These are phyloP conservation scores for Lentinula guzmanii DNA, from an alignment of 768 basidiomycete genomes.

Conservation along the genomic window DNA sequence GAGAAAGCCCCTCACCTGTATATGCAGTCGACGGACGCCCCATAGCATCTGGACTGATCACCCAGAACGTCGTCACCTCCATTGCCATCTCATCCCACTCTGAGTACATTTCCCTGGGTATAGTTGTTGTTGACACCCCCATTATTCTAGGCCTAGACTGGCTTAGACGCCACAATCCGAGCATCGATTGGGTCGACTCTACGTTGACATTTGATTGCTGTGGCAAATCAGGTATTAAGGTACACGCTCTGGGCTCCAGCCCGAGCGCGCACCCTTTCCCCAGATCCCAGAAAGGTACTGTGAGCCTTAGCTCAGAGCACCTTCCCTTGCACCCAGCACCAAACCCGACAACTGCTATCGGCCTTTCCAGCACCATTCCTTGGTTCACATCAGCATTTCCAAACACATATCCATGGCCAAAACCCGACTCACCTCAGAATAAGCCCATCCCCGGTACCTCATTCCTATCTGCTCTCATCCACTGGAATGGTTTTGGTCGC, in stretches of 20 bases:
- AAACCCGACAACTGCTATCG: too few species aligned
- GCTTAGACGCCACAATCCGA: slow-evolving; percentile 28
- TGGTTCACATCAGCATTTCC: not conserved
- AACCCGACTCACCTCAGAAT: too few species aligned
- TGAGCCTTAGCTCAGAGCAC: too few species aligned
- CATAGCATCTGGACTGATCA: slow-evolving; percentile 32
- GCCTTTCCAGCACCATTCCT: too few species aligned
- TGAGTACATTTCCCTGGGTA: slow-evolving; percentile 21
- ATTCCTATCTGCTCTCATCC: not conserved
- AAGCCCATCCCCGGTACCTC: not conserved
- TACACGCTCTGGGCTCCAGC: not conserved
- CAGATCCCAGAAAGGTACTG: too few species aligned
- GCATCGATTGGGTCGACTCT: slow-evolving; percentile 24
- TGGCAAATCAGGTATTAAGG: slow-evolving; percentile 1
- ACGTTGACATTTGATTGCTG: slow-evolving; percentile 17
- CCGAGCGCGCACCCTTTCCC: not conserved
- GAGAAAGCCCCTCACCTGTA: slow-evolving; percentile 25
- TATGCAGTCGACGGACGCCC: slow-evolving; percentile 30
- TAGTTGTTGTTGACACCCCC: slow-evolving; percentile 13
- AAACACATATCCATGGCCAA: not conserved
- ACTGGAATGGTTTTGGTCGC: not conserved
- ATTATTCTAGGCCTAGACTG: slow-evolving; percentile 29
- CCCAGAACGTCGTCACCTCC: slow-evolving; percentile 25
- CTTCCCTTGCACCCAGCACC: too few species aligned
- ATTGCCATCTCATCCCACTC: slow-evolving; percentile 18